Evolutionary conservation across 2,329 filamentous ascomycete genomes (phyloP).

Genomic region (Colletotrichum viniferum): DNA sequence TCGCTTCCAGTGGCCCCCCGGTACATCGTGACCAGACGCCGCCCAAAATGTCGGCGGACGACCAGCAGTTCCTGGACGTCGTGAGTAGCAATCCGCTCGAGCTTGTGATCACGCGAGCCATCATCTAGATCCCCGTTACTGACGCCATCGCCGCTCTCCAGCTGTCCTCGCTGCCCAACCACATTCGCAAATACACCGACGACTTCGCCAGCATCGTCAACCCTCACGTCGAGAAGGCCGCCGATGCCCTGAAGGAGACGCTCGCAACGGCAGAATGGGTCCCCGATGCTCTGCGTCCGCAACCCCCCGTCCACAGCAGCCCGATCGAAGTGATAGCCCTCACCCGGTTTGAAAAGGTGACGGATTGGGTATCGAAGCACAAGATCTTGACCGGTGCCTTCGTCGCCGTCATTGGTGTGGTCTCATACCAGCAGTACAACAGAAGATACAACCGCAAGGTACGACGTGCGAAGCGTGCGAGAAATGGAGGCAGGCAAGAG

Average conservation of each 20-base stretch:
- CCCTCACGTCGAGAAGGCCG: slow-evolving; percentile 77
- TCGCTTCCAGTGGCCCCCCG: background rate
- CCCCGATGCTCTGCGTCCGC: slow-evolving; percentile 69
- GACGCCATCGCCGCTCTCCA: slow-evolving; percentile 30
- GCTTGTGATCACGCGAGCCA: background rate
- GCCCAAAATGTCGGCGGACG: slow-evolving; percentile 74
- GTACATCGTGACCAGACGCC: background rate
- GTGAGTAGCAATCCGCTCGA: slow-evolving; percentile 53
- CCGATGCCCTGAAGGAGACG: slow-evolving; percentile 71
- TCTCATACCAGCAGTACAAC: slow-evolving; percentile 55
- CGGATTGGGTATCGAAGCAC: slow-evolving; percentile 75
- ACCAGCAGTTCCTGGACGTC: slow-evolving; percentile 78
- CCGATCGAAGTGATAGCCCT: slow-evolving; percentile 34
- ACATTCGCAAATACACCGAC: slow-evolving; percentile 72
- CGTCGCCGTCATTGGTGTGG: slow-evolving; percentile 73
- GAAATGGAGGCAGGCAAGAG: slow-evolving; percentile 85
- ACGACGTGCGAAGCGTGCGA: slow-evolving; percentile 77
- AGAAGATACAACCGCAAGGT: slow-evolving; percentile 66
- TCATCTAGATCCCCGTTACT: background rate
- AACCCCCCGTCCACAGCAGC: slow-evolving; percentile 47
- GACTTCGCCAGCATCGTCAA: slow-evolving; percentile 83
- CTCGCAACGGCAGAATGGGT: slow-evolving; percentile 74
- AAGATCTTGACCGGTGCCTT: slow-evolving; percentile 75
- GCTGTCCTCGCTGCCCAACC: slow-evolving; percentile 60
- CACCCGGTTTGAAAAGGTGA: slow-evolving; percentile 55